Evolutionary conservation across 495 filamentous ascomycete species (phyloP), one percentile per base, ranked within the genome.

Genomic region (Aspergillus sclerotiicarbonarius): DNA sequence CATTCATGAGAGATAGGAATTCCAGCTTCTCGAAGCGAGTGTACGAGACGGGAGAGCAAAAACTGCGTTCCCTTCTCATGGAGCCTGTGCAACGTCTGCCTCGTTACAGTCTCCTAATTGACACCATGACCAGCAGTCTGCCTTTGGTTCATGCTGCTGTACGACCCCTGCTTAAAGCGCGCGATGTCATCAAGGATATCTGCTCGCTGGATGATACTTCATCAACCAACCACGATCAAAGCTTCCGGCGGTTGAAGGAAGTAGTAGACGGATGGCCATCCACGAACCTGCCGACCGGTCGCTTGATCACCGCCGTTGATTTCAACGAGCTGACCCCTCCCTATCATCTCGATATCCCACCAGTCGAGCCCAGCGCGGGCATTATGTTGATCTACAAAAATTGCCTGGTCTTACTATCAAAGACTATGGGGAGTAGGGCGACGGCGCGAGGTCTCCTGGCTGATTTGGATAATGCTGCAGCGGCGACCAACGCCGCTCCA

Each of bases 61-160:
- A 84, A 54, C 78, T 99, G 31, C 90, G 91, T 39, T 96, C 92
- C n/a, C 79, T 92, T 51, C 79, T 98, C 44, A 98, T 98, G 72
- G 94, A 99, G 72, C 94, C 94, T 0, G 92, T 99, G 8, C 94
- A 99, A 70, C 82, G 94, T 21, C 80, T 99, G 51, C 94, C 94
- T 39, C 89, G 94, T 6, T 99, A 99, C 70, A 96, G 88, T 67
- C 77, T 99, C 8, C 86, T 97, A 62, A 96, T 99, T 60, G 95
- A 98, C 73, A 92, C 93, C 60, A 97, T 99, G 71, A 81, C 90
- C 51, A 84, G 85, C 59, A 87, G 85, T 60, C 80, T 99, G 9
- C 92, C 93, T 7, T 80, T 90, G 39, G 84, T 88, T 9, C 91
- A 98, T 64, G 88, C 89, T 16, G 92, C 91, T 0, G 77, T 96